Evolutionary conservation across 257 asterid genomes (phyloP).

Genomic region (Leonotis leonurus): DNA sequence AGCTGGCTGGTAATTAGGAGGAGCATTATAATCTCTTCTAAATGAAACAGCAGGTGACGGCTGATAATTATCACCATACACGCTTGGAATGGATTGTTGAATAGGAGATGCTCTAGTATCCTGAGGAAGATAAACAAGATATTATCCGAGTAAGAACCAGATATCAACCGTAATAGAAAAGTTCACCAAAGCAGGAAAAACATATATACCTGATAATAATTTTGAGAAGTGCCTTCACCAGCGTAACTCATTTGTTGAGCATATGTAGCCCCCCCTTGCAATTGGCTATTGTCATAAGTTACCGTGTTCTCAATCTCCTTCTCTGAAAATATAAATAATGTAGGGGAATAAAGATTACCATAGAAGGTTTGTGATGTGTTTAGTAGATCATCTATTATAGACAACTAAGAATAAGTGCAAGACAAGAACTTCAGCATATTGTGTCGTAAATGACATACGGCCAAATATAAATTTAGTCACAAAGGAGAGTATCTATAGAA

Average conservation of each 20-base stretch:
- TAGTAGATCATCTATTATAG: neutral
- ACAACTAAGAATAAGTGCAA: too few species aligned
- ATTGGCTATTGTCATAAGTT: slow-evolving; percentile 36
- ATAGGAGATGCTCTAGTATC: slow-evolving; percentile 41
- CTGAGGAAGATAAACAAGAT: slow-evolving; percentile 32
- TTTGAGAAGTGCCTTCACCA: slow-evolving; percentile 48
- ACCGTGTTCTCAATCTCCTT: slow-evolving; percentile 38
- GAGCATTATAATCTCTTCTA: slow-evolving; percentile 42
- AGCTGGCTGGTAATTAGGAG: slow-evolving; percentile 47
- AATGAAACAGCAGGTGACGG: slow-evolving; percentile 38
- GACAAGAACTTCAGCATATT: neutral
- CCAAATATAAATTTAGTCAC: neutral
- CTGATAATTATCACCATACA: slow-evolving; percentile 54
- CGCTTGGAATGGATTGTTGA: slow-evolving; percentile 41
- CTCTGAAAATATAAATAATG: slow-evolving; percentile 39
- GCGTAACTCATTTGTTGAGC: slow-evolving; percentile 47
- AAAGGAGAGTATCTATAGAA: slow-evolving; percentile 2
- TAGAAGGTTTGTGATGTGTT: neutral
- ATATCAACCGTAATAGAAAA: neutral
- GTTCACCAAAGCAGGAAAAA: slow-evolving; percentile 1
- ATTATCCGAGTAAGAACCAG: slow-evolving; percentile 8
- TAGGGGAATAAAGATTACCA: slow-evolving; percentile 3
- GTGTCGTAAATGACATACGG: neutral
- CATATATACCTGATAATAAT: slow-evolving; percentile 50
- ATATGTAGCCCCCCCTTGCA: slow-evolving; percentile 40